Conservation (phyloP, 2,329 filamentous ascomycete species). For the Meredithiella fracta region DNA sequence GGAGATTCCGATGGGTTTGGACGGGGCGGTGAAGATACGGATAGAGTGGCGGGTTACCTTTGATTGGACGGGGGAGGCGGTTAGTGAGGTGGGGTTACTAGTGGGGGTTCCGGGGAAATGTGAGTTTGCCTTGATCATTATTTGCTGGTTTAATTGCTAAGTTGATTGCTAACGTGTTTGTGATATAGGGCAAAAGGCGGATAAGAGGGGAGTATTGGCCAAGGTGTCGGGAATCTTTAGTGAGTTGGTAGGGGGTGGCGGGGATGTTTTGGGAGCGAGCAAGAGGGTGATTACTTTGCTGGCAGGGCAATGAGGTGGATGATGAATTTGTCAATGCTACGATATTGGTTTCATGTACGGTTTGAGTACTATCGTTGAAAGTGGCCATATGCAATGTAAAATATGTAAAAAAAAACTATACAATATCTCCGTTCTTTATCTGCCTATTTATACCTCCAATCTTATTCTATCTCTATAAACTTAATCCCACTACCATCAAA, state of each 20-base stretch:
- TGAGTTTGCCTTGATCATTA: conserved; percentile 28
- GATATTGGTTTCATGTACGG: too few species aligned
- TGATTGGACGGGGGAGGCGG: conserved; percentile 58
- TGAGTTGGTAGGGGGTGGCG: conserved; percentile 37
- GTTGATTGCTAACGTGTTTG: background rate
- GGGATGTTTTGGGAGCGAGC: conserved; percentile 39
- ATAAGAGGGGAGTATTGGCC: conserved; percentile 37
- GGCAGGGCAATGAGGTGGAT: background rate
- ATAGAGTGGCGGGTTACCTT: conserved; percentile 45
- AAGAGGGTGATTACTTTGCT: conserved; percentile 44
- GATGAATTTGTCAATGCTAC: background rate
- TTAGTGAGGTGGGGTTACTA: conserved; percentile 38
- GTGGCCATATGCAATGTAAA: too few species aligned
- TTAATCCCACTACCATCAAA: too few species aligned
- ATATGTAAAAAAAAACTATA: too few species aligned
- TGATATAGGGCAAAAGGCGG: conserved; percentile 42
- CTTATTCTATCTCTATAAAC: too few species aligned
- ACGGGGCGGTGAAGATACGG: conserved; percentile 23
- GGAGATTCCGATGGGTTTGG: conserved; percentile 18
- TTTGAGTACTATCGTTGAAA: too few species aligned
- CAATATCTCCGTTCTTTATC: too few species aligned
- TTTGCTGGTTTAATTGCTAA: background rate
- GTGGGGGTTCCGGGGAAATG: conserved; percentile 45
- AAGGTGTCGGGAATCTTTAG: conserved; percentile 45
- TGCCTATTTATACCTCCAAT: too few species aligned